These are phyloP conservation scores for Avena atlantica DNA, from an alignment of 176 grass and related monocot genomes.

Conservation along the genomic window DNA sequence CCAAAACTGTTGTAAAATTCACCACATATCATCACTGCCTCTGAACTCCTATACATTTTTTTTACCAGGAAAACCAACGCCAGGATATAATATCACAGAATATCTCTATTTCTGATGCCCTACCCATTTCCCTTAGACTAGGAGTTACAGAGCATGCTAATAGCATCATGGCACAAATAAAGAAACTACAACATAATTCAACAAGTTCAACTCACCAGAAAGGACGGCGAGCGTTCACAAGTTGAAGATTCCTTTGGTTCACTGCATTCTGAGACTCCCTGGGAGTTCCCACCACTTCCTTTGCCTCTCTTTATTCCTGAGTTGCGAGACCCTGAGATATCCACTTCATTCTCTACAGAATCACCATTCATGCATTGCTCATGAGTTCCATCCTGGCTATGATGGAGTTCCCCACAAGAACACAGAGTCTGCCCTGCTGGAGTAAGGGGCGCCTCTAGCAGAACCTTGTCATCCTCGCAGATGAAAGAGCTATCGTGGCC, in stretches of 20 bases:
- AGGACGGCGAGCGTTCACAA: not conserved
- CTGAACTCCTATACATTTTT: slow-evolving; percentile 1
- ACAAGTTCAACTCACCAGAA: slow-evolving; percentile 23
- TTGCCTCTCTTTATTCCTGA: slow-evolving; percentile 8
- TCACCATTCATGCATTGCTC: slow-evolving; percentile 15
- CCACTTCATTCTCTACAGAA: not conserved
- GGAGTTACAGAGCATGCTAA: not conserved
- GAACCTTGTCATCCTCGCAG: not conserved
- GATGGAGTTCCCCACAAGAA: not conserved
- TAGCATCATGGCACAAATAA: not conserved
- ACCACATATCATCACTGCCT: not conserved
- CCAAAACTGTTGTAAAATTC: not conserved
- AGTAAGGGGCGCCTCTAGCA: not conserved
- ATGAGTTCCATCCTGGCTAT: slow-evolving; percentile 16
- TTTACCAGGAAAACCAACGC: not conserved
- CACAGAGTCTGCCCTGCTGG: not conserved
- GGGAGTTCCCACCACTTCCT: not conserved
- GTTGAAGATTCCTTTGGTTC: not conserved
- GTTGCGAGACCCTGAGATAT: slow-evolving; percentile 1
- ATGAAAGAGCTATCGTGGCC: not conserved
- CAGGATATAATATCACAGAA: not conserved
- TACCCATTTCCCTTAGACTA: not conserved
- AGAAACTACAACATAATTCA: not conserved
- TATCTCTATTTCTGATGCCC: not conserved
- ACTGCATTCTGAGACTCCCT: not conserved